phyloP scores from a whole-genome alignment of 441 rosid species.

The Populus tomentosa region DNA sequence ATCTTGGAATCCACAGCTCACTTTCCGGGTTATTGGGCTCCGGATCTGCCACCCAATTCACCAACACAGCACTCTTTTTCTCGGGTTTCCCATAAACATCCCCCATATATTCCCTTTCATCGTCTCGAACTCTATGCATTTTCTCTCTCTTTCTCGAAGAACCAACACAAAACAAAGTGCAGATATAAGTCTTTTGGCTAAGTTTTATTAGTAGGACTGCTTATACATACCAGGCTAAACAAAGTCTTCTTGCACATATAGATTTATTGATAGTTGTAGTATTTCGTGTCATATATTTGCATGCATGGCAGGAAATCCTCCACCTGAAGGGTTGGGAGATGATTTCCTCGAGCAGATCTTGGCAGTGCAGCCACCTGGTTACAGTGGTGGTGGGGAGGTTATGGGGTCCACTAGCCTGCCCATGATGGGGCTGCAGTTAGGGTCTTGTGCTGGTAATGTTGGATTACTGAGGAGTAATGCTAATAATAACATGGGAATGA shows the following conservation, averaged over 20 bases:
- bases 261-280: neutral
- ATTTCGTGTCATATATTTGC: neutral
- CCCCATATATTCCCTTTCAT: neutral
- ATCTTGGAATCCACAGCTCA: slow-evolving; percentile 34
- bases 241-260: neutral
- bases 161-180: neutral
- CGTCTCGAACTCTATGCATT: neutral
- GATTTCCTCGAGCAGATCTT: slow-evolving; percentile 75
- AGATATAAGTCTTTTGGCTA: neutral
- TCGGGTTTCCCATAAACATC: slow-evolving; percentile 15
- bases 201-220: neutral
- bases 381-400: slow-evolving; percentile 28
- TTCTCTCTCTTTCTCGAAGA: neutral
- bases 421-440: slow-evolving; percentile 52
- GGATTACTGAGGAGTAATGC: slow-evolving; percentile 11
- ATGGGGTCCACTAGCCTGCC: slow-evolving; percentile 34
- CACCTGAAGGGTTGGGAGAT: slow-evolving; percentile 52
- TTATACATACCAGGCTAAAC: neutral
- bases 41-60: slow-evolving; percentile 58
- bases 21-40: slow-evolving; percentile 55
- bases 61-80: slow-evolving; percentile 34
- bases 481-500: slow-evolving; percentile 39
- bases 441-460: slow-evolving; percentile 31
- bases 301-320: slow-evolving; percentile 47
- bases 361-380: slow-evolving; percentile 42